Conservation (phyloP, 257 asterid genomes). For the Solanum etuberosum region DNA sequence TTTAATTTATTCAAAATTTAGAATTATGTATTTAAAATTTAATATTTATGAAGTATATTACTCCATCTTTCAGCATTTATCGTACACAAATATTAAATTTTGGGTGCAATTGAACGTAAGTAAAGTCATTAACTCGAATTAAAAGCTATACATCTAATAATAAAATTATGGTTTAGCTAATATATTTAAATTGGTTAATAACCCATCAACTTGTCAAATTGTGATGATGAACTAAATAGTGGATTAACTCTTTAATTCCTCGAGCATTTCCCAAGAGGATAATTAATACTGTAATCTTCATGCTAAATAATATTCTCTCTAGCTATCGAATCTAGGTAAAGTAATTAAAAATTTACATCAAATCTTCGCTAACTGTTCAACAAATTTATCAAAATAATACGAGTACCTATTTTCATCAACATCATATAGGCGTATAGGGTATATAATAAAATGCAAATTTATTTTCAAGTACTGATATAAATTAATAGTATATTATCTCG, state of each 20-base stretch:
- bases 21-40: neutral
- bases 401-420: neutral
- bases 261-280: neutral
- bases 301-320: neutral
- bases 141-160: neutral
- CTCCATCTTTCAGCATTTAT: neutral
- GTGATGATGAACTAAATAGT: neutral
- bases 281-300: neutral
- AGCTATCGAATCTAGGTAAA: neutral
- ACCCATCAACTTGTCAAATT: neutral
- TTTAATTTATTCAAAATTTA: neutral
- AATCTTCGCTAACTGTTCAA: neutral
- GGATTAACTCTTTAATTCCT: neutral
- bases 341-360: neutral
- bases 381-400: neutral
- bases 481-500: too few species aligned
- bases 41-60: neutral
- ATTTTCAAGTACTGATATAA: neutral
- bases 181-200: neutral
- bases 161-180: neutral
- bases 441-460: too few species aligned
- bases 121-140: neutral
- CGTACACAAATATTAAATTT: neutral
- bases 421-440: neutral
- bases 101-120: neutral